Evolutionary conservation across 108 stramenopile genomes (phyloP), one percentile per base, ranked within the genome.

Genomic region (Skeletonema costatum): DNA sequence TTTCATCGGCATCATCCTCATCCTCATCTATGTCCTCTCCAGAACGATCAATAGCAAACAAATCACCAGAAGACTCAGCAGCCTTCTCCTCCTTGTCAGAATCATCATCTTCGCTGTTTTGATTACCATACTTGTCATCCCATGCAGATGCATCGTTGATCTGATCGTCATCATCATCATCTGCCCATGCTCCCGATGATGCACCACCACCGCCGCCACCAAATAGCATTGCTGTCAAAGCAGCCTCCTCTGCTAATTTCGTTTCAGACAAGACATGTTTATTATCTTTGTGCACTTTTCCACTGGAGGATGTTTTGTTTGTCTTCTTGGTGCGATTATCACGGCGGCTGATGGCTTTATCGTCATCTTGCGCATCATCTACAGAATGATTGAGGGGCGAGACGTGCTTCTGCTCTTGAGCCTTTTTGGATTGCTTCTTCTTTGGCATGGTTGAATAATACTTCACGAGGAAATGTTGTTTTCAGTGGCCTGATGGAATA

Each of bases 21-120:
- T 67, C 66, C 39, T 77, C 75, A 30, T 67, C 71, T 48, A 60
- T 38, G 35, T 79, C 83, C 35, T 72, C 82, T 17, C 74, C 77
- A 11, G 68, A 70, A 29, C 76, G 60, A 73, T 78, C 71, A 56
- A 77, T 85, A 4, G 77, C 58, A 65, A 75, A 79, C 3, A 77
- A 60, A 64, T 69, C 83, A 16, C 33, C 78, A 46, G 53, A 56
- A 10, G 25, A 56, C 19, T 9, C 10, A 29, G 19, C 2, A 56
- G 9, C 25, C 3, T 69, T 53, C 29, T 41, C 46, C 21, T 33
- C 65, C 12, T 68, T 71, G 6, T 4, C 60, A 32, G 29, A 44
- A 11, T 44, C 51, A 19, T 30, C 44, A 13, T 74, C 56, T 4
- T 38, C 83, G 16, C 59, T 65, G 19, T 38, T 32, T 68, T 41